These are phyloP conservation scores for Wickerhamomyces tratensis DNA, from an alignment of 805 yeast genomes.

Conservation along the genomic window DNA sequence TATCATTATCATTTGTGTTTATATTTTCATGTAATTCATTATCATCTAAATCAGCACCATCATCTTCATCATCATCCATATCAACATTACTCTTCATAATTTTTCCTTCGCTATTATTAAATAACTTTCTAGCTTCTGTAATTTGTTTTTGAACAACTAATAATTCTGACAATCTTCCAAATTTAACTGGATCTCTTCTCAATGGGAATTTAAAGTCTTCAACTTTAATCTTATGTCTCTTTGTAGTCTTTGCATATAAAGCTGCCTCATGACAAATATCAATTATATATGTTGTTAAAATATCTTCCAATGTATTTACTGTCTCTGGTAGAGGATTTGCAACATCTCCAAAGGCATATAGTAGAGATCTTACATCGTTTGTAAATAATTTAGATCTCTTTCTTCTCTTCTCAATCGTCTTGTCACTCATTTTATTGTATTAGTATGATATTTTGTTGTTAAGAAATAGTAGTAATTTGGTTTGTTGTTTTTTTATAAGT, in stretches of 20 bases:
- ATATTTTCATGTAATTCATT: conserved; percentile 2
- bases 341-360: conserved; percentile 69
- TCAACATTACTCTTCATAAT: conserved; percentile 18
- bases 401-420: conserved; percentile 15
- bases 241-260: conserved; percentile 38
- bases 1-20: conserved; percentile 6
- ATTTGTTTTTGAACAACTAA: conserved; percentile 50
- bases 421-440: conserved; percentile 7
- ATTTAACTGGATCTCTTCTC: conserved; percentile 53
- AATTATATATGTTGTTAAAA: conserved; percentile 51
- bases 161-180: conserved; percentile 62
- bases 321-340: conserved; percentile 59
- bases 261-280: conserved; percentile 50
- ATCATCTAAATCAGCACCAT: conserved; percentile 15
- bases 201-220: conserved; percentile 68
- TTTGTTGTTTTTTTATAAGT: too few species aligned
- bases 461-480: too few species aligned
- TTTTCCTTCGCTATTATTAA: conserved; percentile 51
- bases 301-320: conserved; percentile 56
- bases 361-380: conserved; percentile 43
- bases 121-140: conserved; percentile 55
- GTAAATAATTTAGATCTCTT: conserved; percentile 35
- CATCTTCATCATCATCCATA: conserved; percentile 20
- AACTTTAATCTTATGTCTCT: conserved; percentile 53
- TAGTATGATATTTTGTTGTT: not conserved